Conservation (phyloP, 2,329 filamentous ascomycete species). For the Alternaria dauci region DNA sequence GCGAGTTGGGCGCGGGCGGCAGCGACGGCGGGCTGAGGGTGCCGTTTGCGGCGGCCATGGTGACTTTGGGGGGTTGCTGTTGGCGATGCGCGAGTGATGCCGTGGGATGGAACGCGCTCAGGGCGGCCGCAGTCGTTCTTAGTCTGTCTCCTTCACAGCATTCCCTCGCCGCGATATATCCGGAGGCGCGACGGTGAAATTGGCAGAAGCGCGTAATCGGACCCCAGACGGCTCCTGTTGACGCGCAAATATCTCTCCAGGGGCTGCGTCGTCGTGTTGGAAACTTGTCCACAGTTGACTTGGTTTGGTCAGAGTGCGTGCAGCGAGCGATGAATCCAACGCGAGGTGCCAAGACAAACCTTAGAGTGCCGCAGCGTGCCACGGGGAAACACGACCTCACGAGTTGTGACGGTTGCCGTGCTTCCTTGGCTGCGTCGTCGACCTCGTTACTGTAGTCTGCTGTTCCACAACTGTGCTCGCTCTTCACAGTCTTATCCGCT, state of each 20-base stretch:
- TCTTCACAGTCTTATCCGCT: background rate
- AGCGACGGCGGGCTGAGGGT: constrained; percentile 46
- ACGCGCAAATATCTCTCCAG: constrained; percentile 24
- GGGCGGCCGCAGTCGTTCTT: constrained; percentile 35
- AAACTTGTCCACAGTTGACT: constrained; percentile 27
- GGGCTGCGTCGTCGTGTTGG: constrained; percentile 23
- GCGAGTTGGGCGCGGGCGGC: constrained; percentile 39
- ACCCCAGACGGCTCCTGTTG: background rate
- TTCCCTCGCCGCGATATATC: constrained; percentile 13
- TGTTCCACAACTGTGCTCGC: background rate
- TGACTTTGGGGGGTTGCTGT: constrained; percentile 38
- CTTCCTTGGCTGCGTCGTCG: background rate
- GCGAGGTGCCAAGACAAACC: constrained; percentile 36
- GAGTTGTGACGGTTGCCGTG: background rate
- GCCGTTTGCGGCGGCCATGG: constrained; percentile 49
- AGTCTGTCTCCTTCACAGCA: constrained; percentile 25
- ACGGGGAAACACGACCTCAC: constrained; percentile 4
- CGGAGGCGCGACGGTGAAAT: constrained; percentile 6
- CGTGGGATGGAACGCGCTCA: constrained; percentile 46
- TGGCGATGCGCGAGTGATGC: constrained; percentile 46
- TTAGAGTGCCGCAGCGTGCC: constrained; percentile 18
- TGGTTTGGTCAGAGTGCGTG: constrained; percentile 33
- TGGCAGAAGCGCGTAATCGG: background rate
- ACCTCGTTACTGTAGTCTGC: background rate
- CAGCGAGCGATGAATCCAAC: constrained; percentile 37